A percentile compares a stretch with the other conserved stretches of the same genome.
Evolutionary conservation across 2,329 filamentous ascomycete species (phyloP).

Genomic region (Aspergillus sp.): DNA sequence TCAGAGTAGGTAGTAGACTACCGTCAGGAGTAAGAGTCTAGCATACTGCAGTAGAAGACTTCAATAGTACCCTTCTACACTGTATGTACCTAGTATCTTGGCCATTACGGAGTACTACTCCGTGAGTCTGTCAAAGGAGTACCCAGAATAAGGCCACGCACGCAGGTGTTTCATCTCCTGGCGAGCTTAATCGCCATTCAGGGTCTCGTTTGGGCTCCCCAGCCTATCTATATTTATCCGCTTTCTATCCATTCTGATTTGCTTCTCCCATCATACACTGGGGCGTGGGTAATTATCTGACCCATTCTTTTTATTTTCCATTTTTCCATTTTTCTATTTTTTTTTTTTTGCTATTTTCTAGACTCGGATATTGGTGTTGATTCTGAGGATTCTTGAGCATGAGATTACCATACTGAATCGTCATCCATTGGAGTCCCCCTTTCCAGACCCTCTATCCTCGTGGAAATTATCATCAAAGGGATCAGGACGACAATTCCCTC

Average conservation of each 20-base stretch:
- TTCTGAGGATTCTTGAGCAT: too few species aligned
- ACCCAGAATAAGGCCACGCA: neutral
- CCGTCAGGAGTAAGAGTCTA: too few species aligned
- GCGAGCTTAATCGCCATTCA: conserved; percentile 11
- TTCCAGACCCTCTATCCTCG: neutral
- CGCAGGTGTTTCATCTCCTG: conserved; percentile 13
- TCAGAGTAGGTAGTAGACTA: neutral
- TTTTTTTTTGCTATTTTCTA: conserved; percentile 4
- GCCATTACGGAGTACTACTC: too few species aligned
- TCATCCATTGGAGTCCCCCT: neutral
- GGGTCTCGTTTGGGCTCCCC: conserved; percentile 9
- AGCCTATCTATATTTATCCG: conserved; percentile 9
- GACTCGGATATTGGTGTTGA: too few species aligned
- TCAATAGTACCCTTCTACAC: too few species aligned
- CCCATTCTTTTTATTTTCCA: neutral
- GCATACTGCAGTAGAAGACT: too few species aligned
- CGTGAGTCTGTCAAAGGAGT: too few species aligned
- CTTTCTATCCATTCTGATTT: neutral
- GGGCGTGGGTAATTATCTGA: neutral
- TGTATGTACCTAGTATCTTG: too few species aligned
- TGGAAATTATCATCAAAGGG: neutral
- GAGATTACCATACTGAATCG: neutral
- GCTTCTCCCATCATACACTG: too few species aligned
- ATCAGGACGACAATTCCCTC: conserved; percentile 1
- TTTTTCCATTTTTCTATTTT: conserved; percentile 1